phyloP scores from a whole-genome alignment of 2,329 filamentous ascomycete genomes.

The Orbilia quercus region DNA sequence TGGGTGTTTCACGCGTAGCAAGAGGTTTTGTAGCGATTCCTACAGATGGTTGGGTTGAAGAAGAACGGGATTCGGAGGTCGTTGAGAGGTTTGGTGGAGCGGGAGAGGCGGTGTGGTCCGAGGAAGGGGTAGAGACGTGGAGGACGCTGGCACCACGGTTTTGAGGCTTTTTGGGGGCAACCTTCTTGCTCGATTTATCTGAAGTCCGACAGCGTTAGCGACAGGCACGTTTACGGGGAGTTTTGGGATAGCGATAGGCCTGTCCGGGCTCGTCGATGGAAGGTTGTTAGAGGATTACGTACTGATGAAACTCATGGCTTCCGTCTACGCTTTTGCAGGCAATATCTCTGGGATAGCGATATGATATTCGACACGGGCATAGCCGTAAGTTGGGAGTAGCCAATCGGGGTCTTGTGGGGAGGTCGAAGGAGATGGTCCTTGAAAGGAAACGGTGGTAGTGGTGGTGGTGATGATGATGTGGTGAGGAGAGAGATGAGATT shows the following conservation, averaged over 20 bases:
- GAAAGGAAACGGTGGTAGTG: background rate
- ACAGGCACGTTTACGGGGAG: too few species aligned
- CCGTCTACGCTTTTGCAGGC: conserved; percentile 9
- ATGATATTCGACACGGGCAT: conserved; percentile 10
- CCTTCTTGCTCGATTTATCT: conserved; percentile 54
- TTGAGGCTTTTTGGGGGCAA: conserved; percentile 53
- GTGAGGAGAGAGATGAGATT: conserved; percentile 12
- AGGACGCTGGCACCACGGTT: conserved; percentile 34
- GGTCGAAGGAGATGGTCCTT: conserved; percentile 1
- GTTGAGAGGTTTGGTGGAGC: conserved; percentile 31
- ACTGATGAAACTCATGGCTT: conserved; percentile 56
- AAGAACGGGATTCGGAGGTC: conserved; percentile 28
- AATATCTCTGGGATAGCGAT: conserved; percentile 3
- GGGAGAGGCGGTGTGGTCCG: conserved; percentile 54
- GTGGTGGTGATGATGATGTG: conserved; percentile 1
- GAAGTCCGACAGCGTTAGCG: too few species aligned
- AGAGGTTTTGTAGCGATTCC: conserved; percentile 49
- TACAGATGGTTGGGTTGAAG: conserved; percentile 29
- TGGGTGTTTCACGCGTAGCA: conserved; percentile 12
- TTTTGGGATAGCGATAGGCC: background rate
- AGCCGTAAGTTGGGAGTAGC: conserved; percentile 5
- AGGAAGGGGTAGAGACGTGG: conserved; percentile 36
- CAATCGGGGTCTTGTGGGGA: background rate
- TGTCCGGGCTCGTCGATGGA: background rate
- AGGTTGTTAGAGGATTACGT: background rate